Percentiles rank a stretch among this genome's conserved stretches.
Evolutionary conservation across 2,329 filamentous ascomycete species (phyloP).

Genomic region (Talaromyces sp.): DNA sequence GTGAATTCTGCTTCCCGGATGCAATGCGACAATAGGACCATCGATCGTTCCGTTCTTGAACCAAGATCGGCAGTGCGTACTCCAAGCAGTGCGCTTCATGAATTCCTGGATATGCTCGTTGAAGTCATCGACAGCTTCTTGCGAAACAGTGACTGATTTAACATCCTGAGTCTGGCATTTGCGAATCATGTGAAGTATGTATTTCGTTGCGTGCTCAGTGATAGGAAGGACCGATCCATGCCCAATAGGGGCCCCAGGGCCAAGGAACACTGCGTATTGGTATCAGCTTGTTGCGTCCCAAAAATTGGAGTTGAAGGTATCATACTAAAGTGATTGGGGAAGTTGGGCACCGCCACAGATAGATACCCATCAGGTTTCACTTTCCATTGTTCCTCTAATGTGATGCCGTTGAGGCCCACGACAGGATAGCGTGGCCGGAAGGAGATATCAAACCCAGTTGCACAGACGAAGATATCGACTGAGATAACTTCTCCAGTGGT

Average conservation of each 20-base stretch:
- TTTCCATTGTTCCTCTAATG: not conserved
- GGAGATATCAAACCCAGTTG: not conserved
- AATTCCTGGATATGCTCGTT: not conserved
- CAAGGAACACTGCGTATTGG: not conserved
- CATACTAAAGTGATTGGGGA: not conserved
- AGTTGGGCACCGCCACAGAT: not conserved
- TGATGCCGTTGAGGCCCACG: not conserved
- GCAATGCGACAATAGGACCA: slow-evolving; percentile 15
- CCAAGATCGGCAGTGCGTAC: not conserved
- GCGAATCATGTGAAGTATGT: not conserved
- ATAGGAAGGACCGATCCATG: not conserved
- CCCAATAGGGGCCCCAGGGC: not conserved
- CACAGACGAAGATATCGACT: not conserved
- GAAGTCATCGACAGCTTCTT: not conserved
- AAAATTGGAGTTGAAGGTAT: too few species aligned
- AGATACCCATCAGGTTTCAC: not conserved
- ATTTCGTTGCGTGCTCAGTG: not conserved
- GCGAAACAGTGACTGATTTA: not conserved
- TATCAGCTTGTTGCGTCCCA: too few species aligned
- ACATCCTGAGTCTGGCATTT: not conserved
- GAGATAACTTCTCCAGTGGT: not conserved
- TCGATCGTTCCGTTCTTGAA: slow-evolving; percentile 18
- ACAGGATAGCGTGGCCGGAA: not conserved
- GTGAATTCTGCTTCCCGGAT: slow-evolving; percentile 20
- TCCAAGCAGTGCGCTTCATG: slow-evolving; percentile 2